Base-by-base conservation (phyloP, 2,329 filamentous ascomycete species). In the Exophiala xenobiotica region DNA sequence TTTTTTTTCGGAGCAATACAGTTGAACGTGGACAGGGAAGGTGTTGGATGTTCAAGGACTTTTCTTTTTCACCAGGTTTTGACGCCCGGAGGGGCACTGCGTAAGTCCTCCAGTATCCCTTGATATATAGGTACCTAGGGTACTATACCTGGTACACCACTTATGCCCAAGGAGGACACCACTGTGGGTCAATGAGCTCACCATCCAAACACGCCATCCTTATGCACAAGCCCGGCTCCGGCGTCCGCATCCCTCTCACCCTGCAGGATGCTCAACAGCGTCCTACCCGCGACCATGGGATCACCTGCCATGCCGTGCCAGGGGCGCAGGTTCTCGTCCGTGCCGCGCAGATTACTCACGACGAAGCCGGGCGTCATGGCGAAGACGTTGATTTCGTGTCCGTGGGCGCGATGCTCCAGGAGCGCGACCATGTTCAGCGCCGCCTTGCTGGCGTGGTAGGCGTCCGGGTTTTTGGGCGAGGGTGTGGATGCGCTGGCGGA, bases 351-450 rank as follows among this genome's bases (percentile, higher is more conserved):
- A 3, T 67, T 67, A 1, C 75, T 78, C 1, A 73, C 74, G 51
- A 78, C 61, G 46, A 77, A 69, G 0, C 76, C 76, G 0, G 75
- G 75, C 51, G 67, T 69, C 2, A 77, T 68, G 0, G 59, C 64
- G 56, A 72, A 79, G 0, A 78, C 72, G 56, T 78, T 80, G 22
- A 78, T 71, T 0, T 70, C 69, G 53, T 76, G 72, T 4, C 68
- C 63, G 54, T 67, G 64, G 9, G 65, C 58, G 23, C 67, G 65
- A 26, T 64, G 54, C 75, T 77, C 81, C 11, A 75, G 69, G 40
- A 77, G 56, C 69, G 75, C 74, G 57, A 77, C 27, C 66, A 78
- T 79, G 31, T 75, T 78, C 57, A 78, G 45, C 1, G 70, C 76
- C 3, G 70, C 67, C 44, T 59, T 57, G 20, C 19, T 48, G 9